These are phyloP conservation scores for Selaginella moellendorffii DNA, from an alignment of 75 land plant genomes.

Conservation along the genomic window DNA sequence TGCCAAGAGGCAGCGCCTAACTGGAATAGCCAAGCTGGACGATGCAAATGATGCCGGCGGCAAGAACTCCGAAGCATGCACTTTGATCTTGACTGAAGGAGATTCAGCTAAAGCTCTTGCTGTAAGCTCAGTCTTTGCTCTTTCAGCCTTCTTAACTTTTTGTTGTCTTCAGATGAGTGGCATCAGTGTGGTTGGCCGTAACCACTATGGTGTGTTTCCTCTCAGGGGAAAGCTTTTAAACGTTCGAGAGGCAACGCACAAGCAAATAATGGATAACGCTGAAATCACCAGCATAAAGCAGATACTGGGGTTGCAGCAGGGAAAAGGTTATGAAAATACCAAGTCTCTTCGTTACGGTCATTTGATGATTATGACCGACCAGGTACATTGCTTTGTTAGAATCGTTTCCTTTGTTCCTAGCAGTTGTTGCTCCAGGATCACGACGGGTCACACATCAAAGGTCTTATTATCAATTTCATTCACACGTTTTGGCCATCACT, in stretches of 20 bases:
- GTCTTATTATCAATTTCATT: constrained; percentile 84
- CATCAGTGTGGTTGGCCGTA: constrained; percentile 73
- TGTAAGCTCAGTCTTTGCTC: constrained; percentile 30
- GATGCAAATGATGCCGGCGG: constrained; percentile 98
- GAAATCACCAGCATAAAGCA: constrained; percentile 74
- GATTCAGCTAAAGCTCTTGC: constrained; percentile 99
- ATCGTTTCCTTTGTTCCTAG: not conserved
- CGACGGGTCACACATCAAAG: constrained; percentile 98
- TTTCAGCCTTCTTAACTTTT: not conserved
- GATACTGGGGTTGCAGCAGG: constrained; percentile 90
- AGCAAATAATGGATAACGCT: constrained; percentile 67
- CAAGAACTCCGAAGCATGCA: constrained; percentile 72
- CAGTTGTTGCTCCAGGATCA: constrained; percentile 56
- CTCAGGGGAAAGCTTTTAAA: constrained; percentile 85
- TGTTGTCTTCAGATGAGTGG: constrained; percentile 67
- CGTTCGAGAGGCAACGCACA: constrained; percentile 78
- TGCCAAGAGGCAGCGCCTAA: constrained; percentile 43
- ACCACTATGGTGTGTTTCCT: constrained; percentile 85
- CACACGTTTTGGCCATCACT: constrained; percentile 96
- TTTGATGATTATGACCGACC: constrained; percentile 98
- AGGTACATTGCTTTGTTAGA: constrained; percentile 30
- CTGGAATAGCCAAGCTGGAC: constrained; percentile 63
- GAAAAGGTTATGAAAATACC: constrained; percentile 49
- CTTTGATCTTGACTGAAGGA: constrained; percentile 94
- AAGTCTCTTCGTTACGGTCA: constrained; percentile 91